Percentiles rank a stretch among this genome's conserved stretches.
Conservation (phyloP, 306 rosid genomes). For the Ormosia emarginata region DNA sequence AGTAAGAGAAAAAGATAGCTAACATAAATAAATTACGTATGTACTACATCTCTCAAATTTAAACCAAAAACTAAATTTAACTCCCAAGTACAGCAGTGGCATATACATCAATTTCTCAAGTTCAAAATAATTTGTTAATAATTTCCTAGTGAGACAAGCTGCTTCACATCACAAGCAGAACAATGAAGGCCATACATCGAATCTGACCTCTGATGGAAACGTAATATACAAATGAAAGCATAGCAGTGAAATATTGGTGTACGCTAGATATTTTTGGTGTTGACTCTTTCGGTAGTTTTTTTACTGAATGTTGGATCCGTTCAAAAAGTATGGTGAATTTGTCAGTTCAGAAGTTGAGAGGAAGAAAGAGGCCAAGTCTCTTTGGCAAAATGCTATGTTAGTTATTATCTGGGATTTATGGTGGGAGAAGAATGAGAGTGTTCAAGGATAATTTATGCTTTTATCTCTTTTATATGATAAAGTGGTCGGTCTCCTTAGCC, state of each 20-base stretch:
- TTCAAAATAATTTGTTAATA: background rate
- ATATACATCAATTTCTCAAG: background rate
- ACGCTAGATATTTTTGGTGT: background rate
- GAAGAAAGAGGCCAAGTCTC: background rate
- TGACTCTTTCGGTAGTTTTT: background rate
- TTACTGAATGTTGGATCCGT: background rate
- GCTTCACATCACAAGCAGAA: background rate
- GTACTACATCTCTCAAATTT: slow-evolving; percentile 13
- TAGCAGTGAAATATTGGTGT: background rate
- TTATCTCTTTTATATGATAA: background rate
- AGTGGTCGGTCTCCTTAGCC: background rate
- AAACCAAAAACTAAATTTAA: background rate
- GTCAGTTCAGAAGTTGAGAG: background rate
- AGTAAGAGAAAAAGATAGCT: background rate
- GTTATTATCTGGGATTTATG: background rate
- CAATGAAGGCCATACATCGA: background rate
- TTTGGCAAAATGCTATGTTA: background rate
- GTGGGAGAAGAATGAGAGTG: background rate
- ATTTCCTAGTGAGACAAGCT: background rate
- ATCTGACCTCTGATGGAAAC: slow-evolving; percentile 1
- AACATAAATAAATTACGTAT: background rate
- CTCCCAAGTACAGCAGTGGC: background rate
- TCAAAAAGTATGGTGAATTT: background rate
- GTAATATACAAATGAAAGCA: background rate
- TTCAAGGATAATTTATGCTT: background rate